Conservation (phyloP, 805 yeast genomes). For the Ogataea philodendri region DNA sequence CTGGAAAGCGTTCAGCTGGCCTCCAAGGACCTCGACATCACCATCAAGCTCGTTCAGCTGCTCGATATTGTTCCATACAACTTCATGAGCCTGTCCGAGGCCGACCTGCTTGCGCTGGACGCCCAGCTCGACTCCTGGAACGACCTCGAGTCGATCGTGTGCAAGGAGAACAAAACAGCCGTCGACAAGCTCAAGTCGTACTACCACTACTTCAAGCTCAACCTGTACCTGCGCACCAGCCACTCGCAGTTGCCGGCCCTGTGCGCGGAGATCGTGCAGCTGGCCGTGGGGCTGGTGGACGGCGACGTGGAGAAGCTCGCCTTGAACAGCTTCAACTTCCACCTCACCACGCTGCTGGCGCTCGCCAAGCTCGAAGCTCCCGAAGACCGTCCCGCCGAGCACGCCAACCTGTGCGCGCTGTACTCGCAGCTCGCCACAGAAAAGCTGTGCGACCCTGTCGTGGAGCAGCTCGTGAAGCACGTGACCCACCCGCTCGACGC, state of each 20-base stretch:
- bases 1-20: constrained; percentile 36
- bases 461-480: constrained; percentile 21
- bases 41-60: constrained; percentile 34
- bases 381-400: not conserved
- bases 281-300: constrained; percentile 18
- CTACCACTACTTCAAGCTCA: constrained; percentile 31
- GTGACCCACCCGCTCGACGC: constrained; percentile 20
- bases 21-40: constrained; percentile 34
- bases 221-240: constrained; percentile 18
- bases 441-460: constrained; percentile 26
- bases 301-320: constrained; percentile 28
- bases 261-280: constrained; percentile 21
- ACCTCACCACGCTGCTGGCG: constrained; percentile 29
- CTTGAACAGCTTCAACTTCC: constrained; percentile 34
- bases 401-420: constrained; percentile 7
- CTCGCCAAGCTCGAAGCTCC: constrained; percentile 20
- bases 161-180: constrained; percentile 26
- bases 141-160: constrained; percentile 19
- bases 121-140: constrained; percentile 29
- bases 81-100: constrained; percentile 24
- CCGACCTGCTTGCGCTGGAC: constrained; percentile 24
- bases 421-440: constrained; percentile 25
- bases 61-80: constrained; percentile 33
- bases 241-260: constrained; percentile 16
- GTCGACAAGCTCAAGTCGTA: constrained; percentile 31